Base-by-base conservation (phyloP, 345 rosid species). In the Salix udensis region DNA sequence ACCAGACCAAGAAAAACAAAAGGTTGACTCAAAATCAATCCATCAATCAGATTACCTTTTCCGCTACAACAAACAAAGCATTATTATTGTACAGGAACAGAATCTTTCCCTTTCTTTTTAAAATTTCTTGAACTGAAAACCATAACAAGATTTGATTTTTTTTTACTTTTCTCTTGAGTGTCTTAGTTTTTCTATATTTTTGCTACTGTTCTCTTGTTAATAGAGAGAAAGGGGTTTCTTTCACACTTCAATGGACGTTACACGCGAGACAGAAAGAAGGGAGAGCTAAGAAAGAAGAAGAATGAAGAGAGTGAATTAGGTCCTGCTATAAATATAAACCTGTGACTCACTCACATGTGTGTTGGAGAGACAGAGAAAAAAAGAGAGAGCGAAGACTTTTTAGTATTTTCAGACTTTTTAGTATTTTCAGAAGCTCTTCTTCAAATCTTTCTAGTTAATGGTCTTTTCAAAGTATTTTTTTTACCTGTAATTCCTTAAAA, bases 61-160 rank as follows among this genome's bases (percentile, higher is more conserved):
- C 86, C 83, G 46, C 83, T 72, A 81, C 83, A 74, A 74, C 77
- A 77, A 77, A 69, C 55, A 74, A 71, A 73, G 73, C 76, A 85
- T 85, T 85, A 10, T 40, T 58, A n/a, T 58, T 58, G 83, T 81
- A 81, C 72, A 72, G 80, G 86, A 78, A 79, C 82, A 83, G 74
- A 81, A 76, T 81, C 80, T 64, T 81, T 76, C 76, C 26, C 40
- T 30, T 2, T 68, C 61, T 19, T 58, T 4, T 7, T 23, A 21
- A n/a, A 39, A 4, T 6, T 23, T 58, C 19, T 13, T 7, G 7
- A 40, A 40, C 34, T 39, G 39, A 62, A 40, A n/a, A 48, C 52
- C 50, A 74, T 46, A 61, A 64, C 7, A 62, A 30, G 55, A 24
- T 14, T 64, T 62, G 36, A 42, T 44, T 23, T 62, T 21, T 21